Conservation (phyloP, 768 basidiomycete species). For the Rickenella mellea region DNA sequence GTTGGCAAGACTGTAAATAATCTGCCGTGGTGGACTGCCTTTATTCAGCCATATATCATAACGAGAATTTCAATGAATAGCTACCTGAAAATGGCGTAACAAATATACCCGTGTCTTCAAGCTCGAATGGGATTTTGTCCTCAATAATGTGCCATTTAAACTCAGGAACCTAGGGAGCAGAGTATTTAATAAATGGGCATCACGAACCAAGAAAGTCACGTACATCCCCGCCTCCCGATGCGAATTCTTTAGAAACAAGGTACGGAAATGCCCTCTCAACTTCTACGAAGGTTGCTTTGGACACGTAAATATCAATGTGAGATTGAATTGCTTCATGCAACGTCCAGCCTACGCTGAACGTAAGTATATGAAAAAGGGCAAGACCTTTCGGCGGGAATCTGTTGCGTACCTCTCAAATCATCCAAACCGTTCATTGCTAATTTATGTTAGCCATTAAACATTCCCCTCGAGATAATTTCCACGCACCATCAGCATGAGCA, state of each 20-base stretch:
- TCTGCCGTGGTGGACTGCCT: conserved; percentile 65
- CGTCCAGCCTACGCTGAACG: conserved; percentile 54
- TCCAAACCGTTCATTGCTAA: conserved; percentile 84
- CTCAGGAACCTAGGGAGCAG: conserved; percentile 53
- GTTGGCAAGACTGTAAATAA: conserved; percentile 38
- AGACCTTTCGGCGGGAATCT: conserved; percentile 3
- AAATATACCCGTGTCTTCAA: conserved; percentile 51
- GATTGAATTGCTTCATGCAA: conserved; percentile 52
- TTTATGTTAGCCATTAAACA: conserved; percentile 1
- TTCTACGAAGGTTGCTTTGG: conserved; percentile 52
- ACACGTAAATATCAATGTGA: conserved; percentile 68
- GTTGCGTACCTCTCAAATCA: conserved; percentile 63
- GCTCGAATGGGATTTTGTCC: conserved; percentile 56
- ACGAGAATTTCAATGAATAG: conserved; percentile 10
- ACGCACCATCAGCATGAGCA: conserved; percentile 71
- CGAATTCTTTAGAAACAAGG: conserved; percentile 63
- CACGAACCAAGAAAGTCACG: conserved; percentile 10
- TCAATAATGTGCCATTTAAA: conserved; percentile 78
- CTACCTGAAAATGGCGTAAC: conserved; percentile 61
- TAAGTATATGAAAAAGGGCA: conserved; percentile 5
- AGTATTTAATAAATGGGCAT: neutral
- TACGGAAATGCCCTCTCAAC: conserved; percentile 75
- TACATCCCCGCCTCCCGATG: conserved; percentile 76
- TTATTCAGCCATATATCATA: conserved; percentile 1
- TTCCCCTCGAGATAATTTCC: neutral